Conservation (phyloP, 2,329 filamentous ascomycete genomes). For the Pseudogymnoascus sp. region DNA sequence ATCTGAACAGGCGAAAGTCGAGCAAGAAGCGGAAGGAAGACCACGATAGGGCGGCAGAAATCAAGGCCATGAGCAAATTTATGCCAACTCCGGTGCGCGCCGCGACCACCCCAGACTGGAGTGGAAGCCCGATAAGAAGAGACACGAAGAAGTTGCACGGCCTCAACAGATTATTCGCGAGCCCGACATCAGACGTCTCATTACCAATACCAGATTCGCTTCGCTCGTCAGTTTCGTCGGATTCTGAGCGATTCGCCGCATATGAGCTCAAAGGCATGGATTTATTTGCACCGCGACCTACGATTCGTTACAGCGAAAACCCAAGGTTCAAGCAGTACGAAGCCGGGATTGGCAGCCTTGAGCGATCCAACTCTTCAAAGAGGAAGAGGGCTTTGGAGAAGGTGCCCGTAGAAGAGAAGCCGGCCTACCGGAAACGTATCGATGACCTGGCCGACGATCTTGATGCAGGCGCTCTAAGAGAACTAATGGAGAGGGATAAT, state of each 20-base stretch:
- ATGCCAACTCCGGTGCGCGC: constrained; percentile 55
- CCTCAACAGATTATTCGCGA: constrained; percentile 47
- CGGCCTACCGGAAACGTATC: constrained; percentile 54
- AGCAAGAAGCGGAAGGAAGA: constrained; percentile 72
- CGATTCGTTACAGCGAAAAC: constrained; percentile 64
- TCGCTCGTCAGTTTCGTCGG: constrained; percentile 66
- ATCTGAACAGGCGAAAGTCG: constrained; percentile 59
- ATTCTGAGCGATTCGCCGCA: constrained; percentile 59
- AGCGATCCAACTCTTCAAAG: constrained; percentile 37
- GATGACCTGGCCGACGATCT: constrained; percentile 75
- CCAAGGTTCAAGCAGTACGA: constrained; percentile 46
- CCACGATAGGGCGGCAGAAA: constrained; percentile 74
- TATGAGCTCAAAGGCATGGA: constrained; percentile 76
- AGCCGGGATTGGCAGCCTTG: constrained; percentile 34
- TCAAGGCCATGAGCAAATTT: constrained; percentile 71
- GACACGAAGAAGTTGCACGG: constrained; percentile 59
- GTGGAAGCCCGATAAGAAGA: constrained; percentile 51
- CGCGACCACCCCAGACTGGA: constrained; percentile 49
- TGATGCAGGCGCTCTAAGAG: constrained; percentile 73
- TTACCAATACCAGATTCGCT: constrained; percentile 67
- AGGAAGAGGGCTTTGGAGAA: constrained; percentile 37
- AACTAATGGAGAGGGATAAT: constrained; percentile 83
- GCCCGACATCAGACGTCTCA: constrained; percentile 56
- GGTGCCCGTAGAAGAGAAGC: constrained; percentile 50
- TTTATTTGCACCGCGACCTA: constrained; percentile 77